Evolutionary conservation across 2,329 filamentous ascomycete genomes (phyloP), one percentile per base, ranked within the genome.

Genomic region (Penicillium sp.): DNA sequence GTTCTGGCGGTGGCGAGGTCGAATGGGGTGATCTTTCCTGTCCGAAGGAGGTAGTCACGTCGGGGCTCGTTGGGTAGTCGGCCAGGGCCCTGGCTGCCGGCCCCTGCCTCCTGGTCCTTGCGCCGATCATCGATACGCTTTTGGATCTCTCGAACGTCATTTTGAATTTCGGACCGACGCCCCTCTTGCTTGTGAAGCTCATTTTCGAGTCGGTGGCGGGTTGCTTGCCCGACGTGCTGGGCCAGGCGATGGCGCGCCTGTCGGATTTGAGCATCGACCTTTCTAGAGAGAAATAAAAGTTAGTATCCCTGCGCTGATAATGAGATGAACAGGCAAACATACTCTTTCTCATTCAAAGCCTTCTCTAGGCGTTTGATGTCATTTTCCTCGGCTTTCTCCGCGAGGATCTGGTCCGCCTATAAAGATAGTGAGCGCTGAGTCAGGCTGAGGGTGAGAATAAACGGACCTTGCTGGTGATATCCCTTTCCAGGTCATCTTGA

Each of bases 21-120:
- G 65, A 99, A 99, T 0, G 94, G 94, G 0, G 94, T 99, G 61
- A 99, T 97, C 74, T 97, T 97, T 55, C 94, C 94, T 0, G 92
- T 99, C 25, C 94, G 85, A 44, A 99, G 94, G 42, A 99, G 81
- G 68, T 89, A 99, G 42, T 96, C 92, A 45, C 92, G 84, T 54
- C 90, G 85, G 22, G 83, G 90, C 74, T 97, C 94, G 54, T 89
- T 89, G 1, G 89, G 85, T 50, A 92, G 73, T 48, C 83, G 84
- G 52, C 74, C 76, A 4, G 72, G 63, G 24, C 77, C 74, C 46
- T 76, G 72, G 13, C 68, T 65, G 28, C 76, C 71, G 1, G 75
- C 72, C 3, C 72, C 70, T 10, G 74, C 75, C 40, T 76, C 74
- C 30, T 76, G 76, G n/a, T 79, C 78, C 51, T 81, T 75, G 52